Evolutionary conservation across 169 alveolate genomes (phyloP).

Genomic region (Plasmodium blacklocki): DNA sequence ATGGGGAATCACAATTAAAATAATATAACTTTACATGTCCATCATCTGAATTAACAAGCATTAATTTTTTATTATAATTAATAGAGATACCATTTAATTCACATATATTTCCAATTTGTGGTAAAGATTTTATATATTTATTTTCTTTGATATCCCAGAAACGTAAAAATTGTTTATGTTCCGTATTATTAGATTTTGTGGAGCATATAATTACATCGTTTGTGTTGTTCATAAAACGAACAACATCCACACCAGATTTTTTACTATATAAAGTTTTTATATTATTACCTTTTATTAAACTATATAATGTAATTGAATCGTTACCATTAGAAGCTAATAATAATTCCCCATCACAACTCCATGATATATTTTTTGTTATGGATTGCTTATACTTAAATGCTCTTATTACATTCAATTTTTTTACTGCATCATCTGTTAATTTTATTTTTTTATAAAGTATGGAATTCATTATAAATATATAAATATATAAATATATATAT

Average conservation of each 20-base stretch:
- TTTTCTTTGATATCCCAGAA: constrained; percentile 71
- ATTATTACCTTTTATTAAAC: constrained; percentile 34
- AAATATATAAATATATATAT: neutral
- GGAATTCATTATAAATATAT: constrained; percentile 27
- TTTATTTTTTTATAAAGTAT: constrained; percentile 48
- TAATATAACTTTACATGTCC: constrained; percentile 63
- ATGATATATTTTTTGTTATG: constrained; percentile 38
- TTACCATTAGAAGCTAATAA: constrained; percentile 52
- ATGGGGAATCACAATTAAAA: constrained; percentile 67
- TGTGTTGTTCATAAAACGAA: constrained; percentile 34
- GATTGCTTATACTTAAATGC: constrained; percentile 62
- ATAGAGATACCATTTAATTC: constrained; percentile 49
- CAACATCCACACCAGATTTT: constrained; percentile 71
- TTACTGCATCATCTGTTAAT: constrained; percentile 53
- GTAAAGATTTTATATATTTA: constrained; percentile 60
- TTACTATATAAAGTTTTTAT: constrained; percentile 55
- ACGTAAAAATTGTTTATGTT: constrained; percentile 63
- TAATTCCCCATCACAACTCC: constrained; percentile 61
- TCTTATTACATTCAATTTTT: constrained; percentile 37
- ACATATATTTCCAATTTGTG: constrained; percentile 70
- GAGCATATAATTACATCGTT: constrained; percentile 64
- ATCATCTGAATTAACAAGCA: constrained; percentile 71
- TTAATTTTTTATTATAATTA: constrained; percentile 47
- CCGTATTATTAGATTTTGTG: constrained; percentile 51
- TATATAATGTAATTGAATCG: constrained; percentile 56